These are phyloP conservation scores for Metarhizium guizhouense DNA, from an alignment of 2,329 filamentous ascomycete species.

Conservation along the genomic window DNA sequence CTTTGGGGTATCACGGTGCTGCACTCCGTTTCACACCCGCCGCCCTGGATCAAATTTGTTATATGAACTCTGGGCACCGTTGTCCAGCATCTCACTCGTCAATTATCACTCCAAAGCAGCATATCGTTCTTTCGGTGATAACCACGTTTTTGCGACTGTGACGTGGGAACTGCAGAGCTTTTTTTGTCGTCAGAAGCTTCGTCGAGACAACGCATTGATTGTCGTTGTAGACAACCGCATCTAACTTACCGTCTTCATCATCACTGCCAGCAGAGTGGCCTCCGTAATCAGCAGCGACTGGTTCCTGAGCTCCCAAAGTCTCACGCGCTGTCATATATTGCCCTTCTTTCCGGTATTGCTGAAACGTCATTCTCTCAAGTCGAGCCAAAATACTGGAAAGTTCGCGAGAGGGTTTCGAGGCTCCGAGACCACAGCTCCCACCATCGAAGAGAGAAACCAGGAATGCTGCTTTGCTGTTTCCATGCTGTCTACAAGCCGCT, in stretches of 20 bases:
- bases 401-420: neutral
- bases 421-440: neutral
- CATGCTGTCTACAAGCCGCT: slow-evolving; percentile 46
- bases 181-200: neutral
- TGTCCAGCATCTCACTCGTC: neutral
- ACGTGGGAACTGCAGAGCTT: neutral
- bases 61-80: slow-evolving; percentile 3
- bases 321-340: neutral
- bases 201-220: neutral
- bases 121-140: neutral
- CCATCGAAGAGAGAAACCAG: slow-evolving; percentile 35
- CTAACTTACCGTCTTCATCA: neutral
- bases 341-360: neutral
- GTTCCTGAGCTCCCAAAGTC: neutral
- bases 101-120: neutral
- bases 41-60: slow-evolving; percentile 20
- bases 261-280: neutral
- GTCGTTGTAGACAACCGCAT: neutral
- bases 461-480: slow-evolving; percentile 22
- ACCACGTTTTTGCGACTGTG: neutral
- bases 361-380: too few species aligned
- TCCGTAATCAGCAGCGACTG: neutral
- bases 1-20: slow-evolving; percentile 37
- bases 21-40: slow-evolving; percentile 40
- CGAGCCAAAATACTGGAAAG: neutral